A percentile compares a stretch with the other conserved stretches of the same genome.
These are phyloP conservation scores for Apiotrichum akiyoshidainum DNA, from an alignment of 1,284 basidiomycete species.

Conservation along the genomic window DNA sequence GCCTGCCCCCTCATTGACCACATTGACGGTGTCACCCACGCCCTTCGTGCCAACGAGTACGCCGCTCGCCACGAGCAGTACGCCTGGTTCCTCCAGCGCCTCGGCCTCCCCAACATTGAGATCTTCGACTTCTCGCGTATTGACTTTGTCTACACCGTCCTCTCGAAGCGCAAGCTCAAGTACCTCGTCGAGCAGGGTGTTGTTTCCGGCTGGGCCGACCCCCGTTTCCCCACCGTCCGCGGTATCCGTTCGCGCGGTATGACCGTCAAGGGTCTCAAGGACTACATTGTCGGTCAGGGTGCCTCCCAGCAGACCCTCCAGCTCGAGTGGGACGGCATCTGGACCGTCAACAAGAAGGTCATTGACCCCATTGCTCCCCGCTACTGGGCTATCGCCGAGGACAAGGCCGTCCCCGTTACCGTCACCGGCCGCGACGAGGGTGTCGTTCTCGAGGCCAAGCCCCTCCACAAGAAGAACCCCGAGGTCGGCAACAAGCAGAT, in stretches of 20 bases:
- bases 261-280: constrained; percentile 89
- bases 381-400: constrained; percentile 77
- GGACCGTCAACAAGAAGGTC: constrained; percentile 94
- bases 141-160: constrained; percentile 95
- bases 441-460: constrained; percentile 68
- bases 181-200: constrained; percentile 88
- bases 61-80: constrained; percentile 97
- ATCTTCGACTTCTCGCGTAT: constrained; percentile 99
- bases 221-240: constrained; percentile 94
- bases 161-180: constrained; percentile 97
- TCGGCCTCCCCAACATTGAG: constrained; percentile 75
- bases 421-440: constrained; percentile 63
- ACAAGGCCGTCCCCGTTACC: constrained; percentile 71
- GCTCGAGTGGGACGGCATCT: constrained; percentile 97
- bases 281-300: constrained; percentile 95
- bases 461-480: constrained; percentile 95
- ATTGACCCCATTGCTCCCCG: constrained; percentile 95
- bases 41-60: constrained; percentile 98
- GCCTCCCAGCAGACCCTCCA: constrained; percentile 92
- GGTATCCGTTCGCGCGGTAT: constrained; percentile 94
- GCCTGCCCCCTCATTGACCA: constrained; percentile 96
- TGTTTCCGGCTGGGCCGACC: constrained; percentile 95
- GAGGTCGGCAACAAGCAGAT: constrained; percentile 89
- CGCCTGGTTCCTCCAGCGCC: constrained; percentile 88
- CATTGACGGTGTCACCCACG: constrained; percentile 95